A percentile compares a stretch with the other conserved stretches of the same genome.
Conservation (phyloP, 371 early-diverging fungal species). For the Mortierella sp. region DNA sequence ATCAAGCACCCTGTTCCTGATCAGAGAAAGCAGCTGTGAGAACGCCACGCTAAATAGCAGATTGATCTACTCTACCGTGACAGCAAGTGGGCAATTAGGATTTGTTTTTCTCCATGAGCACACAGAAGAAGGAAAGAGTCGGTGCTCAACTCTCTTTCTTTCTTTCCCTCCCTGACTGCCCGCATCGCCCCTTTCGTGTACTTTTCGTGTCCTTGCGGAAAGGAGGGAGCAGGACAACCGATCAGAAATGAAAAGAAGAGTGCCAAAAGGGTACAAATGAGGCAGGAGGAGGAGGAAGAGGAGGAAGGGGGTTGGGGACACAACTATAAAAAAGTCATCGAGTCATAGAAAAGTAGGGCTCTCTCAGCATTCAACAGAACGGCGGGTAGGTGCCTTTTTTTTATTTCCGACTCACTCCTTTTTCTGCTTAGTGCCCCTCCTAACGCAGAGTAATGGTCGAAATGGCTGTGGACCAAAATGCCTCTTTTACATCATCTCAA, state of each 20-base stretch:
- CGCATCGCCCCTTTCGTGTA: background rate
- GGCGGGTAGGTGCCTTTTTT: background rate
- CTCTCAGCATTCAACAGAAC: conserved; percentile 1
- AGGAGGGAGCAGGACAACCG: background rate
- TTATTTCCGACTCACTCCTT: background rate
- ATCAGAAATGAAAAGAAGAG: background rate
- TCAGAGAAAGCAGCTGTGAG: no score
- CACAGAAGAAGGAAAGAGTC: background rate
- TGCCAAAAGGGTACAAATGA: background rate
- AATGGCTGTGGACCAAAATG: background rate
- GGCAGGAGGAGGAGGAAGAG: background rate
- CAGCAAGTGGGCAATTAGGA: background rate
- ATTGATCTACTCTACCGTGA: no score
- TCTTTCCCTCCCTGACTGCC: background rate
- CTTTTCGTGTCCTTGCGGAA: background rate
- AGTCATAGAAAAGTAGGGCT: conserved; percentile 7
- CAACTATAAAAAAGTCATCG: conserved; percentile 1
- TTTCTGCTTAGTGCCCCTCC: background rate
- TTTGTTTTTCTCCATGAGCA: background rate
- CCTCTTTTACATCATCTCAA: background rate
- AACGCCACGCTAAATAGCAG: no score
- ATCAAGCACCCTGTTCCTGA: no score
- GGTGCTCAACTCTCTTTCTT: background rate
- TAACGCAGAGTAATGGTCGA: background rate
- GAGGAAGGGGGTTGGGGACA: background rate